Base-by-base conservation (phyloP, 2,329 filamentous ascomycete genomes). In the Dothistroma septosporum region DNA sequence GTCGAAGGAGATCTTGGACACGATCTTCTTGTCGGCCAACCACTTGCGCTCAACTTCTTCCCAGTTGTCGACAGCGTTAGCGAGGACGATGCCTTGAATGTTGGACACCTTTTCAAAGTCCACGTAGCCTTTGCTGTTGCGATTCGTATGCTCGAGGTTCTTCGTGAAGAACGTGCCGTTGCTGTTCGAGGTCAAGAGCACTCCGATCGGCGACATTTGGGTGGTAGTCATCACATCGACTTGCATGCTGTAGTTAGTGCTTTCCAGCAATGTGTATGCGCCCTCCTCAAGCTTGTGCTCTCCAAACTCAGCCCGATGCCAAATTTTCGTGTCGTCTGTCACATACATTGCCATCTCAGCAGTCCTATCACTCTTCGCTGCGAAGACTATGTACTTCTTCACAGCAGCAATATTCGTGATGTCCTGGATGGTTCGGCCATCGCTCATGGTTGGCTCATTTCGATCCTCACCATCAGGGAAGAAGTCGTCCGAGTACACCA, bases 191-290 rank as follows among this genome's bases (percentile, higher is more conserved):
- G 92, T 96, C 71, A 97, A 93, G 59, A 99, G 81, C 11, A 89
- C 87, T 35, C 94, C 95, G 85, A 96, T 93, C 0, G 88, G 85
- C 12, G 57, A 59, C 21, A 52, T 49, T 8, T 64, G 61, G 32
- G 62, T 66, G 11, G 82, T 82, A 1, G 88, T 91, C 83, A 93
- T 87, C 64, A 97, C 92, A 75, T 97, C 92, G 58, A 99, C 87
- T 76, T 97, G 93, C 68, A 99, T 92, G 78, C 93, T 97, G 79
- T 99, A 97, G 73, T 96, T 93, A 47, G 94, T 97, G 70, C 92
- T 94, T 77, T 97, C 93, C 46, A 99, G 82, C 53, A 99, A 84
- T 0, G 94, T 99, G 75, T 97, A 99, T 2, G 90, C 91, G 69
- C 86, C 83, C 72, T 93, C 85, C 73, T 96, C 89, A 63, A 91